A percentile compares a stretch with the other conserved stretches of the same genome.
These are phyloP conservation scores for Teunomyces aglyptinius DNA, from an alignment of 805 yeast species.

Conservation along the genomic window DNA sequence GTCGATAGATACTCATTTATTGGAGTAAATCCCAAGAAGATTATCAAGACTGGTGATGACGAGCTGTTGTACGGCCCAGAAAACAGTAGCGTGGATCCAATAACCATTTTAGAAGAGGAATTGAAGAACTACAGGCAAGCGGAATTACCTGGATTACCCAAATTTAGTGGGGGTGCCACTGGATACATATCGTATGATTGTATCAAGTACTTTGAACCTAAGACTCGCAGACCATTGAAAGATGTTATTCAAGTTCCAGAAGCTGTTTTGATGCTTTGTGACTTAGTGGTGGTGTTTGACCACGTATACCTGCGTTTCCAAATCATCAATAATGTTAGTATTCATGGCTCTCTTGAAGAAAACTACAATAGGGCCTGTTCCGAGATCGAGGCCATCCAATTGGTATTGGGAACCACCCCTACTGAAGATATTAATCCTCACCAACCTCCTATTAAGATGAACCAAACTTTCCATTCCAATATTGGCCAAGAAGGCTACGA, in stretches of 20 bases:
- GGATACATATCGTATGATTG: constrained; percentile 97
- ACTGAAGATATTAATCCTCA: constrained; percentile 56
- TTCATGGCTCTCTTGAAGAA: constrained; percentile 19
- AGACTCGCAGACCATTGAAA: constrained; percentile 67
- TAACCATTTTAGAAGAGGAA: constrained; percentile 70
- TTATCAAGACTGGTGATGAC: constrained; percentile 78
- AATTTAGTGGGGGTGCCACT: constrained; percentile 90
- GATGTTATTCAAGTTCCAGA: constrained; percentile 89
- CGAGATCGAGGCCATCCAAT: constrained; percentile 58
- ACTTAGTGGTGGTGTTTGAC: constrained; percentile 87
- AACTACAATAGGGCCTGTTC: constrained; percentile 54
- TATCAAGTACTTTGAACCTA: constrained; percentile 94
- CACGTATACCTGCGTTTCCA: constrained; percentile 93
- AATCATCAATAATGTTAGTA: constrained; percentile 74
- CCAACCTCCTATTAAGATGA: constrained; percentile 68
- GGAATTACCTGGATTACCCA: constrained; percentile 77
- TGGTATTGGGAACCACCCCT: constrained; percentile 42
- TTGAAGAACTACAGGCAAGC: constrained; percentile 65
- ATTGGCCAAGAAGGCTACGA: constrained; percentile 95
- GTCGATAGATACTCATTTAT: constrained; percentile 89
- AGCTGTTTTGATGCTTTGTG: constrained; percentile 87
- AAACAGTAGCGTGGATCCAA: constrained; percentile 69
- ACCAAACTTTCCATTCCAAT: constrained; percentile 78
- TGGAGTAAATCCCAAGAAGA: constrained; percentile 80
- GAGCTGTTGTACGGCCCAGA: constrained; percentile 25